Evolutionary conservation across 331 rosid species (phyloP).

Genomic region (Malus hybrid): DNA sequence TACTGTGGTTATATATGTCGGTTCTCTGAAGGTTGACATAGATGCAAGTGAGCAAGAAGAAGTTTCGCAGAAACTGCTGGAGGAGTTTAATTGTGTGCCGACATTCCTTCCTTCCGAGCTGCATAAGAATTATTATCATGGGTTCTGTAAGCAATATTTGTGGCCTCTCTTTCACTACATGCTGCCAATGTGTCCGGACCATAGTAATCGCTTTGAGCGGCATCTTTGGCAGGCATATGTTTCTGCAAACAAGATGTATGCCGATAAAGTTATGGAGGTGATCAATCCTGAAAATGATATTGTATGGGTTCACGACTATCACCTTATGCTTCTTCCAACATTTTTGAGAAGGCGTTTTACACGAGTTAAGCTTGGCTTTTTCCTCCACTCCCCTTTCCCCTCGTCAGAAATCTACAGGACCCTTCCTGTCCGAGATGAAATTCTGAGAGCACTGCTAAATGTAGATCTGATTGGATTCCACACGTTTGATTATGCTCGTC

Average conservation of each 20-base stretch:
- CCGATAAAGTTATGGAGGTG: constrained; percentile 61
- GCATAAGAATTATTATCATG: constrained; percentile 51
- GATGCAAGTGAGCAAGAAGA: constrained; percentile 56
- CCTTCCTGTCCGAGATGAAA: constrained; percentile 63
- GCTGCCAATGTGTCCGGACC: constrained; percentile 62
- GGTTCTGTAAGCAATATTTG: constrained; percentile 73
- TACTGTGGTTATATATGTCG: constrained; percentile 50
- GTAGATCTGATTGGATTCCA: constrained; percentile 74
- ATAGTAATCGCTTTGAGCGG: constrained; percentile 46
- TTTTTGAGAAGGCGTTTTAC: constrained; percentile 44
- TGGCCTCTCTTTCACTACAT: constrained; percentile 81
- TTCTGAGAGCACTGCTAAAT: constrained; percentile 59
- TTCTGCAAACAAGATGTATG: constrained; percentile 60
- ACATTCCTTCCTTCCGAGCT: constrained; percentile 54
- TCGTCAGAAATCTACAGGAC: constrained; percentile 67
- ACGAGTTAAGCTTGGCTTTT: constrained; percentile 65
- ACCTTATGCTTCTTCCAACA: constrained; percentile 81
- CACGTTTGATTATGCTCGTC: constrained; percentile 83
- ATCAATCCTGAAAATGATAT: constrained; percentile 51
- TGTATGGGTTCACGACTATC: constrained; percentile 92
- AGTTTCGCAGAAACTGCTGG: constrained; percentile 46
- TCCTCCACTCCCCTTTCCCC: constrained; percentile 76
- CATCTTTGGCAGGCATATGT: constrained; percentile 74
- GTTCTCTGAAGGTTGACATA: constrained; percentile 51
- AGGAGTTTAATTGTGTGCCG: constrained; percentile 63